A percentile compares a stretch with the other conserved stretches of the same genome.
phyloP scores from a whole-genome alignment of 2,329 filamentous ascomycete genomes.

The Trichoderma breve region DNA sequence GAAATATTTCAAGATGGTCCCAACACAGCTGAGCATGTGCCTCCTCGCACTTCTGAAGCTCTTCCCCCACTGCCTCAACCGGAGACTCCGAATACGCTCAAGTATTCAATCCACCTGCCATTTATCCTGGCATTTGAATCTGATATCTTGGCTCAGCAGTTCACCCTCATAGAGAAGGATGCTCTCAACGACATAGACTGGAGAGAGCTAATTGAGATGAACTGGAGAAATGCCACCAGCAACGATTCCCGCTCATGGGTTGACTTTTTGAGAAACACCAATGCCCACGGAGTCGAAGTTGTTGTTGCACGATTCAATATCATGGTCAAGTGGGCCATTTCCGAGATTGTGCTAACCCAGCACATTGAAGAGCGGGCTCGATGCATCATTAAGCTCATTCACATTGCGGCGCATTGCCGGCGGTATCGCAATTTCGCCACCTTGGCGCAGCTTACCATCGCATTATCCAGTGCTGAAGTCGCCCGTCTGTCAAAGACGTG shows the following conservation, averaged over 20 bases:
- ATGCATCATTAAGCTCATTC: slow-evolving; percentile 77
- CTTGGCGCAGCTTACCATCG: slow-evolving; percentile 76
- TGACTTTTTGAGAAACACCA: slow-evolving; percentile 70
- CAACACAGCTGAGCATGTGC: slow-evolving; percentile 31
- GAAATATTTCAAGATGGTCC: slow-evolving; percentile 42
- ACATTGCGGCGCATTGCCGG: slow-evolving; percentile 74
- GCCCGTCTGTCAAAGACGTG: slow-evolving; percentile 68
- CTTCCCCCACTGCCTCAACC: slow-evolving; percentile 36
- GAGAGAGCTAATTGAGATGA: slow-evolving; percentile 82
- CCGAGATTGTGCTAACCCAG: slow-evolving; percentile 73
- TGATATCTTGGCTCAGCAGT: slow-evolving; percentile 74
- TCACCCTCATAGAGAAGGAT: slow-evolving; percentile 83
- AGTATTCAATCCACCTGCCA: slow-evolving; percentile 63
- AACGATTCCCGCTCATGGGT: slow-evolving; percentile 75
- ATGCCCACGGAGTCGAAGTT: slow-evolving; percentile 74
- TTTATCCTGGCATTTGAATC: slow-evolving; percentile 82
- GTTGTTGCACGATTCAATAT: slow-evolving; percentile 85
- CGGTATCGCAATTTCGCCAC: slow-evolving; percentile 80
- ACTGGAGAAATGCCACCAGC: slow-evolving; percentile 69
- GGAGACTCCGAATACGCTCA: slow-evolving; percentile 33
- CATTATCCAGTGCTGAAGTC: slow-evolving; percentile 71
- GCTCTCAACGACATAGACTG: slow-evolving; percentile 83
- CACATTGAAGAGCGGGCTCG: slow-evolving; percentile 69
- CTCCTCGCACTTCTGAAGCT: slow-evolving; percentile 35
- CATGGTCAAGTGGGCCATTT: slow-evolving; percentile 83